phyloP scores from a whole-genome alignment of 345 rosid species.

The Populus deltoides region DNA sequence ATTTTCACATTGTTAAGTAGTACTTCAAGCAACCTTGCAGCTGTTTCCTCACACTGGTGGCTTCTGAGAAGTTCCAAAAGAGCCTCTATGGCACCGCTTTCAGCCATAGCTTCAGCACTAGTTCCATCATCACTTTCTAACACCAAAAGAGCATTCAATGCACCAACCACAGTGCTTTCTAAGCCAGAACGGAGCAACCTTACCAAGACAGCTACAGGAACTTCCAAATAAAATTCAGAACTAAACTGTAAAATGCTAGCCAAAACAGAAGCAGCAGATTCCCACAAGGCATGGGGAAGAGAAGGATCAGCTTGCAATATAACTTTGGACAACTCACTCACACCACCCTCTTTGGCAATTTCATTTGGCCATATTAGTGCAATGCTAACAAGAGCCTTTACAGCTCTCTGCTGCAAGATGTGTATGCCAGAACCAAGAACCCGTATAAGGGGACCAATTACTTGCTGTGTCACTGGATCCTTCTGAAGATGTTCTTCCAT shows the following conservation, averaged over 20 bases:
- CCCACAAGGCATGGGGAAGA: conserved; percentile 92
- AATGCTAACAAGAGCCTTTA: conserved; percentile 93
- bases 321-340: conserved; percentile 82
- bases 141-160: conserved; percentile 91
- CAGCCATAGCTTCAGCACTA: conserved; percentile 99
- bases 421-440: conserved; percentile 87
- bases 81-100: conserved; percentile 97
- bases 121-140: conserved; percentile 95
- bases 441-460: conserved; percentile 79
- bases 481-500: conserved; percentile 86
- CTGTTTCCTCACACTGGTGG: conserved; percentile 96
- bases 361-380: conserved; percentile 89
- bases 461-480: conserved; percentile 75
- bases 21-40: conserved; percentile 91
- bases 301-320: conserved; percentile 92
- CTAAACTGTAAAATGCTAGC: conserved; percentile 88
- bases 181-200: conserved; percentile 82
- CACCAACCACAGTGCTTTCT: conserved; percentile 79
- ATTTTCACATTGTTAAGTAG: conserved; percentile 94
- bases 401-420: conserved; percentile 94
- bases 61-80: conserved; percentile 88
- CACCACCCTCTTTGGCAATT: conserved; percentile 97
- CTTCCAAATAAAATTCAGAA: conserved; percentile 92
- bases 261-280: conserved; percentile 87
- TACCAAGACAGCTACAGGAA: conserved; percentile 91